Percentiles rank a stretch among this genome's conserved stretches.
These are phyloP conservation scores for Waitea zeae DNA, from an alignment of 1,284 basidiomycete species.

Conservation along the genomic window DNA sequence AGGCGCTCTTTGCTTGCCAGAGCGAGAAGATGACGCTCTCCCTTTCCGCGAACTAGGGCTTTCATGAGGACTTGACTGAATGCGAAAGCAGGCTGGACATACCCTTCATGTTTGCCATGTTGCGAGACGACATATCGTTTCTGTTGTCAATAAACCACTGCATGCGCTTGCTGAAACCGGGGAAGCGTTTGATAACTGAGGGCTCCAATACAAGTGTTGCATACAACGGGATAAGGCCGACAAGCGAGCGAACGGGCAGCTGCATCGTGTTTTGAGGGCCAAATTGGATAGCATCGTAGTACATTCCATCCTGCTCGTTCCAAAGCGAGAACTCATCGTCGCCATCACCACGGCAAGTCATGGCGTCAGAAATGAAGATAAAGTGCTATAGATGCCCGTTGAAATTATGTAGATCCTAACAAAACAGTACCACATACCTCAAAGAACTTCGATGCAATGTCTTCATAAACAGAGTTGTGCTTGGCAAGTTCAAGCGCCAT, in stretches of 20 bases:
- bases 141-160: slow-evolving; percentile 97
- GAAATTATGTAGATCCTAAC: slow-evolving; percentile 4
- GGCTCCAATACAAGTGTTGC: slow-evolving; percentile 92
- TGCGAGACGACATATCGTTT: slow-evolving; percentile 71
- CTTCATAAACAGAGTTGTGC: slow-evolving; percentile 94
- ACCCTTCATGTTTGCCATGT: slow-evolving; percentile 96
- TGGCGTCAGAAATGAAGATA: slow-evolving; percentile 92
- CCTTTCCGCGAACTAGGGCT: slow-evolving; percentile 52
- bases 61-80: slow-evolving; percentile 5
- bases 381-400: slow-evolving; percentile 74
- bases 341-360: slow-evolving; percentile 70
- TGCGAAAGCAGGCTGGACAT: slow-evolving; percentile 6
- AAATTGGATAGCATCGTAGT: slow-evolving; percentile 93
- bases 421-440: slow-evolving; percentile 32
- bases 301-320: slow-evolving; percentile 95
- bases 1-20: slow-evolving; percentile 86
- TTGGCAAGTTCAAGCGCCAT: slow-evolving; percentile 96
- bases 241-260: slow-evolving; percentile 82
- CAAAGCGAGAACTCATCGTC: slow-evolving; percentile 74
- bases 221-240: slow-evolving; percentile 91
- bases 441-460: slow-evolving; percentile 98
- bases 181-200: slow-evolving; percentile 74
- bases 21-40: slow-evolving; percentile 78
- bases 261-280: slow-evolving; percentile 76
- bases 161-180: slow-evolving; percentile 95